Evolutionary conservation across 2,329 filamentous ascomycete species (phyloP), one percentile per base, ranked within the genome.

Genomic region (Fusarium sp.): DNA sequence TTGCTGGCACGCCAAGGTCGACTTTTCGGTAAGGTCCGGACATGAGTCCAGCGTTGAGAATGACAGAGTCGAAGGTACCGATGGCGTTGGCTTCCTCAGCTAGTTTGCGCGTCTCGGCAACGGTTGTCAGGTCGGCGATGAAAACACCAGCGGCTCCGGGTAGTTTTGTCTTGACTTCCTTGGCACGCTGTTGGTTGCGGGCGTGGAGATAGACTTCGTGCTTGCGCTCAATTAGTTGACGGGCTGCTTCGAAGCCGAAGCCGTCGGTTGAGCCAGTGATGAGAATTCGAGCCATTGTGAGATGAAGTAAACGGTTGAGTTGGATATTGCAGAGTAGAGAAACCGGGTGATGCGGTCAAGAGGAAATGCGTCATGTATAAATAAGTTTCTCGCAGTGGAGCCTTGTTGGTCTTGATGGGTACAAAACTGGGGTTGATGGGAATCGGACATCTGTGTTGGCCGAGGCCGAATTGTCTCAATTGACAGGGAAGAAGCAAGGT

Each of bases 221-320:
- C 21, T 65, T 67, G 21, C 65, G 67, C 23, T 74, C 58, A 18
- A 71, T 51, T 6, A 74, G 71, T 31, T 72, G 71, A 23, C 70
- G 70, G 34, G 72, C 71, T 37, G 71, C 51, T 41, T 67, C 70
- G 23, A 72, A 59, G 53, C 71, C 72, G 34, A 74, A 68, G 42
- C 72, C 72, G n/a, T 74, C 72, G 25, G 69, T 67, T 26, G 72
- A 74, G 8, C 72, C 72, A 6, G 72, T 74, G 31, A 74, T 74
- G 45, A 74, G 67, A 44, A 74, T 67, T 21, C 71, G 71, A 21
- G 55, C 70, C 72, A 74, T 73, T 37, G 39, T 44, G 31, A 30
- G 12, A n/a, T 7, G 11, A n/a, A 28, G 14, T 37, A 18, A 52
- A 43, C 25, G 25, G 30, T 34, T 11, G 10, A 37, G 18, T 37